phyloP scores from a whole-genome alignment of 176 grass and related monocot genomes.

The Aegilops umbellulata region DNA sequence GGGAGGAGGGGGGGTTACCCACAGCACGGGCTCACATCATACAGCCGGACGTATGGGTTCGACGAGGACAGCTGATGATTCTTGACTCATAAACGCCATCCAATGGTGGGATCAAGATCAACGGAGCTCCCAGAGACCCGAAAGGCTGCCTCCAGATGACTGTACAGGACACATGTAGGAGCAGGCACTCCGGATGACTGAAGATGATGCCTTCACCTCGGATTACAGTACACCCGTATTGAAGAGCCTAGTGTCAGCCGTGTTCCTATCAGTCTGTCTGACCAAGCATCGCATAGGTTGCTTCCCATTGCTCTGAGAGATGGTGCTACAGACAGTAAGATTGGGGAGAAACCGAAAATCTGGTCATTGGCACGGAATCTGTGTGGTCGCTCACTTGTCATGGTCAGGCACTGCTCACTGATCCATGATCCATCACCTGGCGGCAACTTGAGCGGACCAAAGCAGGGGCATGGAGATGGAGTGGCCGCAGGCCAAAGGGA shows the following conservation, averaged over 20 bases:
- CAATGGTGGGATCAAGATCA: neutral
- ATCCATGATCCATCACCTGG: slow-evolving; percentile 26
- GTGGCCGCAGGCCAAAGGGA: neutral
- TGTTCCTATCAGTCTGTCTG: neutral
- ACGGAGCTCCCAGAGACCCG: neutral
- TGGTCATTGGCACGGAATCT: neutral
- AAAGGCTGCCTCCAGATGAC: neutral
- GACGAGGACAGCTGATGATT: neutral
- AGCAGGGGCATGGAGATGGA: neutral
- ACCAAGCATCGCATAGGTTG: neutral
- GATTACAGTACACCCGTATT: neutral
- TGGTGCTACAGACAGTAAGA: neutral
- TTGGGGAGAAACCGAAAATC: neutral
- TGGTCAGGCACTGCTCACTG: slow-evolving; percentile 14
- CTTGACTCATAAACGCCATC: neutral
- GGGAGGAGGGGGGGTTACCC: slow-evolving; percentile 1
- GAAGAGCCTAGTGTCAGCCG: neutral
- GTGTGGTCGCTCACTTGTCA: slow-evolving; percentile 23
- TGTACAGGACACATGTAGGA: too few species aligned
- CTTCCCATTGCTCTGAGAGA: neutral
- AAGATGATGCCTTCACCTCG: neutral
- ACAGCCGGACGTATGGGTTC: neutral
- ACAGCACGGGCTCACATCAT: neutral
- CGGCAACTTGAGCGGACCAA: neutral
- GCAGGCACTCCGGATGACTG: too few species aligned